phyloP scores from a whole-genome alignment of 2,329 filamentous ascomycete genomes.

The Sclerotinia glacialis region DNA sequence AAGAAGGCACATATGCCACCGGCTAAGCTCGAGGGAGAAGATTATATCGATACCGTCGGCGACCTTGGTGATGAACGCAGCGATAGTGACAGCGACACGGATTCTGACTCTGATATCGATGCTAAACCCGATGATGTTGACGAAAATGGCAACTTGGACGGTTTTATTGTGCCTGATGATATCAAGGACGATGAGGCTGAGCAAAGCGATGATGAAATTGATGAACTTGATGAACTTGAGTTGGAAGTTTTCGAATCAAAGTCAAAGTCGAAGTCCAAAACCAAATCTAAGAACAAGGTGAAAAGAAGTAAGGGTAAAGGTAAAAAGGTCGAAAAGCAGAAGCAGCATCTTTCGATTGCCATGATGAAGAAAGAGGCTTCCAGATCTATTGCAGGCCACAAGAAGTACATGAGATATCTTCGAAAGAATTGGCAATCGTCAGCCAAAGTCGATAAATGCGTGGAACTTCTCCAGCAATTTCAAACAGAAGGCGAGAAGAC shows the following conservation, averaged over 20 bases:
- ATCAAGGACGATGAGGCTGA: conserved; percentile 34
- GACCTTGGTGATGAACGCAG: conserved; percentile 36
- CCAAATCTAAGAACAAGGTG: conserved; percentile 41
- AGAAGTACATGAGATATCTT: conserved; percentile 70
- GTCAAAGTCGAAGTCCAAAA: conserved; percentile 40
- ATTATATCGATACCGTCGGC: conserved; percentile 26
- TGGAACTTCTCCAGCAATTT: conserved; percentile 56
- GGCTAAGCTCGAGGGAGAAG: conserved; percentile 40
- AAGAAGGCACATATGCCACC: conserved; percentile 64
- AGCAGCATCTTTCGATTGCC: conserved; percentile 50
- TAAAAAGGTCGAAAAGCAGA: conserved; percentile 36
- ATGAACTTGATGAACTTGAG: conserved; percentile 31
- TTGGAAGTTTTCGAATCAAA: conserved; percentile 34
- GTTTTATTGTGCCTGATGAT: conserved; percentile 55
- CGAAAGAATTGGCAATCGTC: conserved; percentile 70
- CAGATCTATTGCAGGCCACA: conserved; percentile 62
- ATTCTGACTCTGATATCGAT: conserved; percentile 45
- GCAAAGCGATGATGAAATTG: conserved; percentile 39
- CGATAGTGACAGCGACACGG: conserved; percentile 38
- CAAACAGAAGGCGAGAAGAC: conserved; percentile 63
- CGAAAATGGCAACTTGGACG: conserved; percentile 47
- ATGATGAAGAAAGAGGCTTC: conserved; percentile 65
- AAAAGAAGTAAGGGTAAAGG: conserved; percentile 35
- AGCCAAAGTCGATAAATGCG: conserved; percentile 68
- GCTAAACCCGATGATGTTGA: conserved; percentile 40